These are phyloP conservation scores for Saccharomycopsis synnaedendra DNA, from an alignment of 805 yeast genomes.

Conservation along the genomic window DNA sequence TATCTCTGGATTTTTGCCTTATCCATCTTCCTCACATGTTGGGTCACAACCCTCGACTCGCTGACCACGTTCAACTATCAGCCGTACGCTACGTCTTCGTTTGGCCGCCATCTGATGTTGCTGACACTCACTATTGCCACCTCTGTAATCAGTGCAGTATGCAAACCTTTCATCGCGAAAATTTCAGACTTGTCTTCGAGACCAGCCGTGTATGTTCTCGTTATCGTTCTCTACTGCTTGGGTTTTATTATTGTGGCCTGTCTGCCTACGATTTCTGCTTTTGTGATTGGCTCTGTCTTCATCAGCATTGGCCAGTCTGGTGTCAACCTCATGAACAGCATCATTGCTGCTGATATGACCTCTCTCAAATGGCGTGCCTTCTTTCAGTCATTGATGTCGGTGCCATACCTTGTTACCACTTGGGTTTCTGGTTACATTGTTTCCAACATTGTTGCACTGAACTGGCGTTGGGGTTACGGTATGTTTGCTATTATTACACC, in stretches of 20 bases:
- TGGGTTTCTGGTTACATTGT: slow-evolving; percentile 34
- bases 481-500: slow-evolving; percentile 37
- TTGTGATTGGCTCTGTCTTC: slow-evolving; percentile 27
- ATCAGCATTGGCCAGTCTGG: slow-evolving; percentile 29
- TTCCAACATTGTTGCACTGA: slow-evolving; percentile 21
- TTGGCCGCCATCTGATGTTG: slow-evolving; percentile 28
- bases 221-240: slow-evolving; percentile 23
- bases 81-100: slow-evolving; percentile 32
- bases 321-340: slow-evolving; percentile 24
- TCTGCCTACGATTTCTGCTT: slow-evolving; percentile 25
- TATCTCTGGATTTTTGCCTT: slow-evolving; percentile 17
- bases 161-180: slow-evolving; percentile 30
- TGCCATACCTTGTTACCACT: slow-evolving; percentile 31
- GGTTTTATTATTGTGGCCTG: slow-evolving; percentile 29
- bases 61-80: slow-evolving; percentile 24
- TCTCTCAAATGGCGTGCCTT: slow-evolving; percentile 29
- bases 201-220: slow-evolving; percentile 25
- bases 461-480: slow-evolving; percentile 47
- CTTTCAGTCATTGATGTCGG: slow-evolving; percentile 24
- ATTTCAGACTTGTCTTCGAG: slow-evolving; percentile 31
- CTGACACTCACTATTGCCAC: slow-evolving; percentile 29
- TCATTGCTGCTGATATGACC: slow-evolving; percentile 29
- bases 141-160: slow-evolving; percentile 28
- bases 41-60: slow-evolving; percentile 23
- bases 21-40: slow-evolving; percentile 20